Evolutionary conservation across 495 filamentous ascomycete species (phyloP), one percentile per base, ranked within the genome.

Genomic region (Darksidea phi): DNA sequence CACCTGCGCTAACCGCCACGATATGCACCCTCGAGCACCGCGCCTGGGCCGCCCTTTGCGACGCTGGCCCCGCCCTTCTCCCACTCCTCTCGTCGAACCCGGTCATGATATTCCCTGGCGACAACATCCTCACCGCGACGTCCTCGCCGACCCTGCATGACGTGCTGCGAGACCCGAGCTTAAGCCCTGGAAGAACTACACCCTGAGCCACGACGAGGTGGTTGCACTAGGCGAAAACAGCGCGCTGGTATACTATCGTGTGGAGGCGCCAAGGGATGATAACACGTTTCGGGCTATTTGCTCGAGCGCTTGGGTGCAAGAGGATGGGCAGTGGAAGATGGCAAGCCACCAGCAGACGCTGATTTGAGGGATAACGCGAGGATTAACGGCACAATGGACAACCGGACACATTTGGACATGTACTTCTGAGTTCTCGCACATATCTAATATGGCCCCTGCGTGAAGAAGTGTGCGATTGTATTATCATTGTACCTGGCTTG

Each of bases 101-200:
- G 6, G 46, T 49, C 24, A 49, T 49, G 46, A 49, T 49, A 6
- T 49, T 49, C 21, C 46, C 46, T 4, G 21, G 46, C 46, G 24
- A 49, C 17, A 20, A 10, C 6, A 23, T 49, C 20, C 21, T 49
- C 46, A 49, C 46, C 46, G 12, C 46, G 20, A 49, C 17, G 4
- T 49, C 46, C 21, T 24, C 46, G 7, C 46, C 46, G 46, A 24
- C 46, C 17, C 46, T 49, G 3, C 46, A 49, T 23, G 18, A 23
- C 21, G 15, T 49, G 46, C 21, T 49, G 20, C 12, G 13, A 4
- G 46, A 28, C 21, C 46, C 46, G 46, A 18, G 24, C 24, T 49
- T 21, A 13, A 24, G 46, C 46, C 46, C 15, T 49, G 46, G 46
- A 49, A 49, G 46, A 49, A 4, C 24, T 49, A 49, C 46, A 49